These are phyloP conservation scores for Paramecium tetraurelia DNA, from an alignment of 73 alveolate species.

Conservation along the genomic window DNA sequence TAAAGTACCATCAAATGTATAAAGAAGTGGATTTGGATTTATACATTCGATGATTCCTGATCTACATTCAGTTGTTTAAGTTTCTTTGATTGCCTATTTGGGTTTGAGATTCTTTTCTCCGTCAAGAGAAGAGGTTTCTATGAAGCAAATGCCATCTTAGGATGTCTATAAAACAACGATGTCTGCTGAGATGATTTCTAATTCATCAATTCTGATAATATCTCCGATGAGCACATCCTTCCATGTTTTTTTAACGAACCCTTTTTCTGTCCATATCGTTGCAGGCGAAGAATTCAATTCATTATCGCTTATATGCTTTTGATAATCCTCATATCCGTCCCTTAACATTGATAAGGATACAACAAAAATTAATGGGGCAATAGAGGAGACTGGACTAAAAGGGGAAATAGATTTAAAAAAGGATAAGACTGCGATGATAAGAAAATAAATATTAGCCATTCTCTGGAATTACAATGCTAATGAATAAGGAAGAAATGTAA, in stretches of 20 bases:
- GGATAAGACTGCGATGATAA: slow-evolving; percentile 84
- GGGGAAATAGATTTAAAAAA: slow-evolving; percentile 69
- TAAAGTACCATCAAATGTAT: slow-evolving; percentile 76
- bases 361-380: slow-evolving; percentile 60
- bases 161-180: slow-evolving; percentile 77
- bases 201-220: slow-evolving; percentile 76
- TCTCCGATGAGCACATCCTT: slow-evolving; percentile 80
- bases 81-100: slow-evolving; percentile 75
- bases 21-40: slow-evolving; percentile 78
- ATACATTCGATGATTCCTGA: slow-evolving; percentile 68
- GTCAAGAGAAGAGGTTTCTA: slow-evolving; percentile 95
- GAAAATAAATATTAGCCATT: slow-evolving; percentile 91
- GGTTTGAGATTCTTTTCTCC: slow-evolving; percentile 99
- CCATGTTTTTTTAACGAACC: slow-evolving; percentile 37
- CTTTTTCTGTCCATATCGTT: slow-evolving; percentile 9
- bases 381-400: slow-evolving; percentile 72
- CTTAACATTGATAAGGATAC: slow-evolving; percentile 56
- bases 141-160: slow-evolving; percentile 85
- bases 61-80: slow-evolving; percentile 53
- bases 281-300: slow-evolving; percentile 62
- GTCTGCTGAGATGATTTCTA: slow-evolving; percentile 93
- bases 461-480: slow-evolving; percentile 84
- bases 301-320: slow-evolving; percentile 84
- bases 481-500: slow-evolving; percentile 56
- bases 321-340: slow-evolving; percentile 87